These are phyloP conservation scores for Fusarium fujikuroi DNA, from an alignment of 2,329 filamentous ascomycete genomes.

Conservation along the genomic window DNA sequence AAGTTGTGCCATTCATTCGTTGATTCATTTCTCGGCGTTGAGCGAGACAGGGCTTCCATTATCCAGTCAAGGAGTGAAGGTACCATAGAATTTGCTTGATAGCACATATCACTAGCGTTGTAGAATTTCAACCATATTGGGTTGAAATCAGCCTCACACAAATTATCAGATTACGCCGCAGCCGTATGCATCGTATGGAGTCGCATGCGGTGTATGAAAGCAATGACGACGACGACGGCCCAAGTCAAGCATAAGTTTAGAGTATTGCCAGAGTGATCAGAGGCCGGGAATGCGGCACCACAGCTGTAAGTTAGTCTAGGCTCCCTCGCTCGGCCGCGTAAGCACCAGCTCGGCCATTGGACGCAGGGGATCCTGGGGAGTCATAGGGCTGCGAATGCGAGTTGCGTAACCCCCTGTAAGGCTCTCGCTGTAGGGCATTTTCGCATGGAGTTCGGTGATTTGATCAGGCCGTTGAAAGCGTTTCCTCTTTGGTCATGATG, in stretches of 20 bases:
- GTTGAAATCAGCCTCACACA: conserved; percentile 2
- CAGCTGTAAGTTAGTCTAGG: conserved; percentile 12
- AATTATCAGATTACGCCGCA: not conserved
- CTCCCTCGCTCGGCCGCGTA: conserved; percentile 37
- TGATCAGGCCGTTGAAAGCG: not conserved
- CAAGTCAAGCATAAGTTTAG: conserved; percentile 18
- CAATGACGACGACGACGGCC: conserved; percentile 6
- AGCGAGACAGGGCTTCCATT: conserved; percentile 24
- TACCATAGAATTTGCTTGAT: conserved; percentile 26
- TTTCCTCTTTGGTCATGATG: not conserved
- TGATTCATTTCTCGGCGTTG: conserved; percentile 21
- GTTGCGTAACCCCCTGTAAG: conserved; percentile 34
- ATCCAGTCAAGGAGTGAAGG: conserved; percentile 24
- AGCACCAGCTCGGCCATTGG: conserved; percentile 34
- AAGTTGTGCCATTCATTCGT: conserved; percentile 17
- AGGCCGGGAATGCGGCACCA: conserved; percentile 15
- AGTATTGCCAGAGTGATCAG: not conserved
- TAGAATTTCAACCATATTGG: not conserved
- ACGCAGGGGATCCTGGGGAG: conserved; percentile 18
- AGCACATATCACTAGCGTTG: conserved; percentile 18
- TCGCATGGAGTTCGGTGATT: not conserved
- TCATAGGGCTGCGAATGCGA: conserved; percentile 41
- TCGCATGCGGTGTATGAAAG: conserved; percentile 5
- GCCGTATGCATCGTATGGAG: not conserved
- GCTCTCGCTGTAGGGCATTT: conserved; percentile 4